phyloP scores from a whole-genome alignment of 1,284 basidiomycete genomes.

The Sutorius eximius region DNA sequence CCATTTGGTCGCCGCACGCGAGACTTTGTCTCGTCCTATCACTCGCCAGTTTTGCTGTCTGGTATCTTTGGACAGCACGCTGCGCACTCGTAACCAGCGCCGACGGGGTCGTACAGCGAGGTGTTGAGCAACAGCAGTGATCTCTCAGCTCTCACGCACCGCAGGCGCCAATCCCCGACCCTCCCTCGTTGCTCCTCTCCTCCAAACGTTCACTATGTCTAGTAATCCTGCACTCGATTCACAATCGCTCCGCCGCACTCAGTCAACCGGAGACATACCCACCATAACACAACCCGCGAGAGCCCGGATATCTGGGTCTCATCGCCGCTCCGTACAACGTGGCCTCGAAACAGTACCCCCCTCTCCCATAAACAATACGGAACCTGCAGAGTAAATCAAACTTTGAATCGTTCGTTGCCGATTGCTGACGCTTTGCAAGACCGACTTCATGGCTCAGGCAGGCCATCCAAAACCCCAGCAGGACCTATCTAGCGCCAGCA shows the following conservation, averaged over 20 bases:
- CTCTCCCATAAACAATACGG: slow-evolving; percentile 20
- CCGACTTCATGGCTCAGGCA: slow-evolving; percentile 30
- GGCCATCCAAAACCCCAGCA: slow-evolving; percentile 19
- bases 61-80: slow-evolving; percentile 4
- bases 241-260: slow-evolving; percentile 36
- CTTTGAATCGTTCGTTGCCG: slow-evolving; percentile 5
- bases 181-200: slow-evolving; percentile 14
- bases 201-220: slow-evolving; percentile 31
- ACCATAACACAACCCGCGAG: slow-evolving; percentile 25
- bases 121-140: slow-evolving; percentile 13
- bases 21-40: slow-evolving; percentile 16
- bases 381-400: slow-evolving; percentile 23
- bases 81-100: slow-evolving; percentile 19
- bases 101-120: slow-evolving; percentile 19
- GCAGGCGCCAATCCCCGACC: slow-evolving; percentile 32
- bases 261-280: slow-evolving; percentile 39
- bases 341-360: slow-evolving; percentile 21
- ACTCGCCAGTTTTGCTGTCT: slow-evolving; percentile 1
- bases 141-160: slow-evolving; percentile 13
- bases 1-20: not conserved
- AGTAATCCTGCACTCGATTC: slow-evolving; percentile 28
- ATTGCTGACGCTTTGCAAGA: slow-evolving; percentile 25
- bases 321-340: slow-evolving; percentile 29
- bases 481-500: slow-evolving; percentile 2
- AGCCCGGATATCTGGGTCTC: slow-evolving; percentile 31